Evolutionary conservation across 805 yeast species (phyloP).

Genomic region (Candida golubevii): DNA sequence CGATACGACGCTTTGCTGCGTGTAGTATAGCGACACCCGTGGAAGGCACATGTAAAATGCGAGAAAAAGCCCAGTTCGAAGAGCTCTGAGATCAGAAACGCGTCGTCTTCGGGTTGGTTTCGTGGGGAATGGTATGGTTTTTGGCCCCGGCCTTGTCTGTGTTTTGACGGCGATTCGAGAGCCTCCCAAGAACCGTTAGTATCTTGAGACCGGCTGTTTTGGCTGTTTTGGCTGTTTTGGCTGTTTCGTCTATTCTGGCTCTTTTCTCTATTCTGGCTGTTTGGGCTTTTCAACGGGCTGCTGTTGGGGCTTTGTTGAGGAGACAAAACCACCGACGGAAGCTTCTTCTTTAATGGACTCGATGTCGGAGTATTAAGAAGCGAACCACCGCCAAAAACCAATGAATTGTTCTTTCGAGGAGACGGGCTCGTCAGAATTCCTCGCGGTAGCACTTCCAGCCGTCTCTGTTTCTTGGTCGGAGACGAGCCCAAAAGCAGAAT

Average conservation of each 20-base stretch:
- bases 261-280: too few species aligned
- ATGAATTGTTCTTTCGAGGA: neutral
- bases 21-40: constrained; percentile 7
- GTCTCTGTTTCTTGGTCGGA: constrained; percentile 23
- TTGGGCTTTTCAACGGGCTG: too few species aligned
- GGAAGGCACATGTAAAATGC: constrained; percentile 13
- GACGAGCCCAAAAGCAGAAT: constrained; percentile 27
- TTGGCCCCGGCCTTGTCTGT: too few species aligned
- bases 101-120: constrained; percentile 1
- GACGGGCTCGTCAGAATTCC: neutral
- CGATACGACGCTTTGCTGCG: constrained; percentile 10
- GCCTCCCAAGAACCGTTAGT: too few species aligned
- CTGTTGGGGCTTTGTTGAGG: neutral
- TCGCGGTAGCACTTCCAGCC: neutral
- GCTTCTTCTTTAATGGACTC: constrained; percentile 4
- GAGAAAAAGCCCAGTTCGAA: neutral
- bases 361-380: constrained; percentile 1
- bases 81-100: constrained; percentile 9
- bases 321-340: neutral
- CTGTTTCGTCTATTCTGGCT: too few species aligned
- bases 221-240: too few species aligned
- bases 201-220: too few species aligned
- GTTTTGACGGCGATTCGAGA: too few species aligned
- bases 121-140: too few species aligned
- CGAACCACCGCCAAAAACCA: too few species aligned